These are phyloP conservation scores for Cladophialophora yegresii DNA, from an alignment of 2,329 filamentous ascomycete species.

Conservation along the genomic window DNA sequence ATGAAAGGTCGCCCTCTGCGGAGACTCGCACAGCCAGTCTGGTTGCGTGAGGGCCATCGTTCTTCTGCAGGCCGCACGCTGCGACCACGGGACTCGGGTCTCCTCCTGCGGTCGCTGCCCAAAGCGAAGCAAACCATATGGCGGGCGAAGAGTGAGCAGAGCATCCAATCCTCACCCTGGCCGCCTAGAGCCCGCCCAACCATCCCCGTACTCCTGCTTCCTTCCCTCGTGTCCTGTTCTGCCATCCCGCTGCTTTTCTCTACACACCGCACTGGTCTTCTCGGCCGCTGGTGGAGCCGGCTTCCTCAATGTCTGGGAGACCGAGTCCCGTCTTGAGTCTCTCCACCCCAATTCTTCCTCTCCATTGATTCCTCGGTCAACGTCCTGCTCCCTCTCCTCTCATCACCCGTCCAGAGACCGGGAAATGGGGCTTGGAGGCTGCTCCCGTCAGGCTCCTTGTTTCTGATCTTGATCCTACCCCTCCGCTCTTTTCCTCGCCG, in stretches of 20 bases:
- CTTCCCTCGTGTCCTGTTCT: slow-evolving; percentile 1
- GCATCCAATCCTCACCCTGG: slow-evolving; percentile 29
- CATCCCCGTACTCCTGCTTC: slow-evolving; percentile 14
- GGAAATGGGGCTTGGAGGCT: slow-evolving; percentile 21
- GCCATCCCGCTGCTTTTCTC: slow-evolving; percentile 18
- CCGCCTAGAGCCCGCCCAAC: slow-evolving; percentile 21
- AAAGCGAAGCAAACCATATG: slow-evolving; percentile 19
- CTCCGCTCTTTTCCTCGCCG: slow-evolving; percentile 17
- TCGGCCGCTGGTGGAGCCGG: background rate
- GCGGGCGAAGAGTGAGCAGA: slow-evolving; percentile 17
- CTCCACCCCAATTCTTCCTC: slow-evolving; percentile 12
- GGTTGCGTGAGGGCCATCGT: slow-evolving; percentile 24
- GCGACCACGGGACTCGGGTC: slow-evolving; percentile 17
- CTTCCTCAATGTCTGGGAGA: background rate
- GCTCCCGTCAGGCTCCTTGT: slow-evolving; percentile 24
- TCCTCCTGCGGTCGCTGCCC: slow-evolving; percentile 23
- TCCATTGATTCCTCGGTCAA: slow-evolving; percentile 11
- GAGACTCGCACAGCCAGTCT: slow-evolving; percentile 28
- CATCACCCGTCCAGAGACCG: slow-evolving; percentile 19
- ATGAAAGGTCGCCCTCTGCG: slow-evolving; percentile 26
- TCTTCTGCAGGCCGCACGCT: slow-evolving; percentile 20
- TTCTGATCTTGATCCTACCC: slow-evolving; percentile 24
- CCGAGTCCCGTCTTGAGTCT: background rate
- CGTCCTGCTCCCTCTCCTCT: slow-evolving; percentile 16
- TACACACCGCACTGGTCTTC: background rate